These are phyloP conservation scores for Talinum fruticosum DNA, from an alignment of 148 eudicot genomes.

Conservation along the genomic window DNA sequence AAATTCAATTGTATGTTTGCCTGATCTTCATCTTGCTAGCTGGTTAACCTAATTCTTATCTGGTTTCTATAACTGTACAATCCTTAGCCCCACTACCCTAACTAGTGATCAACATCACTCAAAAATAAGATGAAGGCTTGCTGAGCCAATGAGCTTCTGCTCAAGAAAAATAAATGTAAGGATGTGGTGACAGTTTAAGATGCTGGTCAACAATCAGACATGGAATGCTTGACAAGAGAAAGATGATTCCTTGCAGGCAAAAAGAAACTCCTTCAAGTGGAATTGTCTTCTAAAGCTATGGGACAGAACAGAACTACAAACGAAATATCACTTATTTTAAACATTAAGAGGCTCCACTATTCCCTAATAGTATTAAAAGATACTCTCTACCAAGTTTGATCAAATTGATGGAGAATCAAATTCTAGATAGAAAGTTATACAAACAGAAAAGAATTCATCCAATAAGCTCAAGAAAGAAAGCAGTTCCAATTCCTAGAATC, in stretches of 20 bases:
- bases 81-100: background rate
- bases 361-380: slow-evolving; percentile 20
- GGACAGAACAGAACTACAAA: background rate
- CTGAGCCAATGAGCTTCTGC: background rate
- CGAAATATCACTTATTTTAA: slow-evolving; percentile 10
- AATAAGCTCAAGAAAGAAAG: background rate
- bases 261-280: background rate
- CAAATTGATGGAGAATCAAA: slow-evolving; percentile 31
- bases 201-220: slow-evolving; percentile 4
- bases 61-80: background rate
- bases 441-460: slow-evolving; percentile 1
- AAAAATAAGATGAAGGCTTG: background rate
- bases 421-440: slow-evolving; percentile 22
- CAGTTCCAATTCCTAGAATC: background rate
- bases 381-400: slow-evolving; percentile 16
- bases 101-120: too few species aligned
- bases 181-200: background rate
- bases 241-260: slow-evolving; percentile 22
- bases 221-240: background rate
- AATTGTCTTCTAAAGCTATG: slow-evolving; percentile 5
- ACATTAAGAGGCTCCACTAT: slow-evolving; percentile 15
- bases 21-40: background rate
- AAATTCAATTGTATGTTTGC: background rate
- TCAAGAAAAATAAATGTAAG: background rate
- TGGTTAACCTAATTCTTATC: background rate